Conservation (phyloP, 2,329 filamentous ascomycete genomes). For the Myrmaecium sp. region DNA sequence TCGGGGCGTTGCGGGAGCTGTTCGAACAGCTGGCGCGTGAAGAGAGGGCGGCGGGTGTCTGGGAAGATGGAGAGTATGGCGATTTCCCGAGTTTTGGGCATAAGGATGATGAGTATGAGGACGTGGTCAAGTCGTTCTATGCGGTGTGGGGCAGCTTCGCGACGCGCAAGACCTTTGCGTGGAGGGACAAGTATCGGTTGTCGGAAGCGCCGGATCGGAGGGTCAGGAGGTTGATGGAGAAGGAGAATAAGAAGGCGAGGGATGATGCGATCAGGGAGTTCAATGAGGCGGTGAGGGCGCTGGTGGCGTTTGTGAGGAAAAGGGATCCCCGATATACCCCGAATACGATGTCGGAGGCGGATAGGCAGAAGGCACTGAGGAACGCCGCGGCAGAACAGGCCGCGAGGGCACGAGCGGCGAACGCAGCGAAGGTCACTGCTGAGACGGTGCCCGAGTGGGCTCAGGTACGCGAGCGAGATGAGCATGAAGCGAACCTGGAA, state of each 20-base stretch:
- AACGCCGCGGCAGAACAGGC: conserved; percentile 72
- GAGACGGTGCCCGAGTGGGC: conserved; percentile 62
- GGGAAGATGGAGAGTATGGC: conserved; percentile 41
- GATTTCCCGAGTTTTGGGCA: conserved; percentile 73
- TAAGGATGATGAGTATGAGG: conserved; percentile 58
- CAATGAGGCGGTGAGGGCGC: conserved; percentile 75
- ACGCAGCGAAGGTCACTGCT: conserved; percentile 57
- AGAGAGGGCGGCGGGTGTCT: conserved; percentile 58
- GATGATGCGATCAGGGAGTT: conserved; percentile 76
- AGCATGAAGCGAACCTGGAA: conserved; percentile 35
- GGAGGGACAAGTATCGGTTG: conserved; percentile 72
- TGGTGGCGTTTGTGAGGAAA: conserved; percentile 80
- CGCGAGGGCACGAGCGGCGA: conserved; percentile 62
- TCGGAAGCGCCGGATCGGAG: conserved; percentile 78
- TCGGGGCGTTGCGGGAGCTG: conserved; percentile 55
- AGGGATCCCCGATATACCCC: conserved; percentile 72
- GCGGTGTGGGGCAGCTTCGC: conserved; percentile 62
- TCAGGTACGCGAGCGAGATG: conserved; percentile 37
- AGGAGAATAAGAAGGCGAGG: conserved; percentile 73
- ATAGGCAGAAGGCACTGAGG: conserved; percentile 62
- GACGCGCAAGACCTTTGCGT: conserved; percentile 72
- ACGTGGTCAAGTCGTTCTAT: conserved; percentile 68
- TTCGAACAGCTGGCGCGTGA: conserved; percentile 71
- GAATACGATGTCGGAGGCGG: conserved; percentile 60
- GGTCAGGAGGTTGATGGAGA: conserved; percentile 74